A percentile compares a stretch with the other conserved stretches of the same genome.
Evolutionary conservation across 495 filamentous ascomycete species (phyloP).

Genomic region (Jackrogersella minutella): DNA sequence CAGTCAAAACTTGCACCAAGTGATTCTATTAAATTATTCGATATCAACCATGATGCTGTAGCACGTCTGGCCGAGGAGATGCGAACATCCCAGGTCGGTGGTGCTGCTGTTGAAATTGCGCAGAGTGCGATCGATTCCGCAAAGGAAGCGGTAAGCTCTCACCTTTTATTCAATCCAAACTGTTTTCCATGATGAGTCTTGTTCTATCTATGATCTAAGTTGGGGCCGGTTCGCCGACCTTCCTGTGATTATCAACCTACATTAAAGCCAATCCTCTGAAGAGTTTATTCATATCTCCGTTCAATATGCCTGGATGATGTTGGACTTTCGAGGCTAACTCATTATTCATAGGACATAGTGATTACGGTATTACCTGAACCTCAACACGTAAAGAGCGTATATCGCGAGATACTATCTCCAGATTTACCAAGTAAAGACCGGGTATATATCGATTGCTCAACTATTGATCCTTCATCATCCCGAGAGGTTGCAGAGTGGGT

Average conservation of each 20-base stretch:
- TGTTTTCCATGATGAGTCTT: conserved; percentile 60
- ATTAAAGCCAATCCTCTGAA: conserved; percentile 74
- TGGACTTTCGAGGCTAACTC: conserved; percentile 30
- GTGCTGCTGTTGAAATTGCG: conserved; percentile 64
- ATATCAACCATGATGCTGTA: conserved; percentile 72
- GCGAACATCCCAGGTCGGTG: conserved; percentile 56
- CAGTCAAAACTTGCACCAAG: conserved; percentile 74
- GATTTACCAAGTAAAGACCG: conserved; percentile 60
- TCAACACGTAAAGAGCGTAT: conserved; percentile 78
- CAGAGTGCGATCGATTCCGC: conserved; percentile 67
- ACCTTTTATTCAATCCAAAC: conserved; percentile 1
- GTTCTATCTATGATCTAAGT: conserved; percentile 72
- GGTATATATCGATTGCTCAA: conserved; percentile 83
- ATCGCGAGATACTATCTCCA: conserved; percentile 65
- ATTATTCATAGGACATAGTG: conserved; percentile 66
- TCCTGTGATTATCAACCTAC: conserved; percentile 61
- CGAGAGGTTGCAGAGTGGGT: conserved; percentile 70
- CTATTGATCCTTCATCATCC: conserved; percentile 83
- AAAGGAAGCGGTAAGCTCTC: conserved; percentile 73
- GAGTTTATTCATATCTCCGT: conserved; percentile 17
- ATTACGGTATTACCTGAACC: conserved; percentile 85
- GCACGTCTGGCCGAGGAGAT: conserved; percentile 69
- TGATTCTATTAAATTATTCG: conserved; percentile 75
- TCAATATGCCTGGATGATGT: background rate
- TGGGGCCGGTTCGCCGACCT: conserved; percentile 50